These are phyloP conservation scores for Corymbia calophylla DNA, from an alignment of 441 rosid genomes.

Conservation along the genomic window DNA sequence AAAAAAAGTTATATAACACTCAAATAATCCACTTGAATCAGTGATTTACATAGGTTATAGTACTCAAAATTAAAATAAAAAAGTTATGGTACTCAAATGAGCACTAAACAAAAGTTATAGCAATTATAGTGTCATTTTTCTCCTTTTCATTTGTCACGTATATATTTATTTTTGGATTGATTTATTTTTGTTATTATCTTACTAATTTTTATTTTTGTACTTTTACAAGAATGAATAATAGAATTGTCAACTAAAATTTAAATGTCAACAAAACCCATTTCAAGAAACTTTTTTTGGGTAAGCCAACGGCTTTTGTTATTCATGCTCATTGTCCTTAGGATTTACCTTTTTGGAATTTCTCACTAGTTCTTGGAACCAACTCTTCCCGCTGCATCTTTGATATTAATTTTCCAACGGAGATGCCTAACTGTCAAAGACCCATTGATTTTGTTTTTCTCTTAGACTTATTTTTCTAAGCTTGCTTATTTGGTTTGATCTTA, in stretches of 20 bases:
- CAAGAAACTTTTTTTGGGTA: not conserved
- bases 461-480: not conserved
- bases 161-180: not conserved
- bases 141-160: not conserved
- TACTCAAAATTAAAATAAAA: too few species aligned
- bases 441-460: not conserved
- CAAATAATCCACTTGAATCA: too few species aligned
- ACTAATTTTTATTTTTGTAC: not conserved
- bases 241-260: not conserved
- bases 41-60: too few species aligned
- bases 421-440: not conserved
- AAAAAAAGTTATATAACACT: too few species aligned
- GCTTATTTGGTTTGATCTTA: not conserved
- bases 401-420: not conserved
- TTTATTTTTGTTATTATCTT: not conserved
- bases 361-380: not conserved
- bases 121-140: too few species aligned
- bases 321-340: not conserved
- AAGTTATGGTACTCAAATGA: too few species aligned
- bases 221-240: not conserved
- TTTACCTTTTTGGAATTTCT: not conserved
- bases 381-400: not conserved
- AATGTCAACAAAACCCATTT: not conserved
- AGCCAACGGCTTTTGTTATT: not conserved
- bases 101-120: rapidly evolving